Evolutionary conservation across 1,284 basidiomycete genomes (phyloP), one percentile per base, ranked within the genome.

Genomic region (Tylopilus sp.): DNA sequence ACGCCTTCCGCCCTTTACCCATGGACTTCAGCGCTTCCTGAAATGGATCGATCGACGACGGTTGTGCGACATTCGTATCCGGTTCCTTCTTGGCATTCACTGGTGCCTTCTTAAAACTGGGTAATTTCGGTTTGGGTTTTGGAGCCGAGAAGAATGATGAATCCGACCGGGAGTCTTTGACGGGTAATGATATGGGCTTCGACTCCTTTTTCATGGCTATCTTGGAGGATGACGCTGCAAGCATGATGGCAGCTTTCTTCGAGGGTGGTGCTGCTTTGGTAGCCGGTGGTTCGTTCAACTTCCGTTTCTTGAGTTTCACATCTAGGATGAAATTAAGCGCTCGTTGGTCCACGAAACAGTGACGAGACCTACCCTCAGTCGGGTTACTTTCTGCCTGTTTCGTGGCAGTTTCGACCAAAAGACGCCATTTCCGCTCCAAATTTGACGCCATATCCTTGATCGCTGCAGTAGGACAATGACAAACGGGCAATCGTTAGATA

Each of bases 371-470:
- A 89, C 86, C 87, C 74, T 88, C 85, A 52, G 63, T 59, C 44
- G 68, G 69, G 58, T 78, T 77, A 49, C 55, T 71, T 58, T 77
- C 74, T 61, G 53, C 65, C 60, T 65, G 65, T 67, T 76, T 79
- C 68, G 69, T 68, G 54, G 67, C 60, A 53, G 51, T 59, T 53
- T 71, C 64, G 45, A 85, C 70, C 67, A 88, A 69, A 55, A 74
- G 72, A 55, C 85, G 80, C 88, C 88, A 91, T 72, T 81, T 82
- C 64, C 78, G 80, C 72, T 89, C 86, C 71, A 91, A 74, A 72
- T 88, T 89, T 65, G 79, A 79, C 61, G 89, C 88, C 84, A 91
- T 87, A 73, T 91, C 89, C 82, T 88, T 87, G 84, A 89, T 81
- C 70, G 88, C 88, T 90, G 74, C 64, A 72, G 71, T 60, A 61